Percentiles rank a stretch among this genome's conserved stretches.
Conservation (phyloP, 768 basidiomycete genomes). For the Xanthoconium purpureum region DNA sequence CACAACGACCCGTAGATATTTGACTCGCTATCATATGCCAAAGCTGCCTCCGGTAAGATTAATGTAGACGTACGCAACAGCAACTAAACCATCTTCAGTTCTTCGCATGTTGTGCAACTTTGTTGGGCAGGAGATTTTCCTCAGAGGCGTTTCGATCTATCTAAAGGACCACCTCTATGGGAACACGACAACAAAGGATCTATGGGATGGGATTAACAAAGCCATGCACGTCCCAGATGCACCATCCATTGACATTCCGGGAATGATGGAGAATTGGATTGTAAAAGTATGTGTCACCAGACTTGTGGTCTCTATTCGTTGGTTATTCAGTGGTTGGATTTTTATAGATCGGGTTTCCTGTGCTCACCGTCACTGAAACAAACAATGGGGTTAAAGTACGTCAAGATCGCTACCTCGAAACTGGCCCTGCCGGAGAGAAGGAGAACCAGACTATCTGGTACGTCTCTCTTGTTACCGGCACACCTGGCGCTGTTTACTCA, state of each 20-base stretch:
- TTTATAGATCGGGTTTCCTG: slow-evolving; percentile 74
- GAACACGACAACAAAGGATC: slow-evolving; percentile 80
- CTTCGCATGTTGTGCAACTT: slow-evolving; percentile 89
- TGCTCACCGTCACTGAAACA: slow-evolving; percentile 81
- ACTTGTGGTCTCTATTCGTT: not conserved
- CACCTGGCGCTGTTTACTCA: not conserved
- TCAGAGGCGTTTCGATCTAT: slow-evolving; percentile 87
- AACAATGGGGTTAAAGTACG: slow-evolving; percentile 68
- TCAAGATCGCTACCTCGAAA: slow-evolving; percentile 91
- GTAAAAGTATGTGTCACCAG: slow-evolving; percentile 50
- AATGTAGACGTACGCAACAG: not conserved
- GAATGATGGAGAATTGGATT: slow-evolving; percentile 91
- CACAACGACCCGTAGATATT: slow-evolving; percentile 60
- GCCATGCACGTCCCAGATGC: slow-evolving; percentile 50
- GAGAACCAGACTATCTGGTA: slow-evolving; percentile 90
- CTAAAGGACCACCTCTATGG: slow-evolving; percentile 84
- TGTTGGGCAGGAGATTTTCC: slow-evolving; percentile 86
- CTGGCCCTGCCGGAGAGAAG: slow-evolving; percentile 70
- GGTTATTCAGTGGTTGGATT: not conserved
- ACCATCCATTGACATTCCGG: slow-evolving; percentile 56
- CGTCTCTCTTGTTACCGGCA: slow-evolving; percentile 2
- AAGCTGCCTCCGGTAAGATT: slow-evolving; percentile 66
- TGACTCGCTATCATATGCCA: slow-evolving; percentile 83
- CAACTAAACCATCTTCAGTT: slow-evolving; percentile 42
- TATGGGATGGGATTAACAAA: slow-evolving; percentile 82